Conservation (phyloP, 1,284 basidiomycete genomes). For the Mycosarcoma maydis region DNA sequence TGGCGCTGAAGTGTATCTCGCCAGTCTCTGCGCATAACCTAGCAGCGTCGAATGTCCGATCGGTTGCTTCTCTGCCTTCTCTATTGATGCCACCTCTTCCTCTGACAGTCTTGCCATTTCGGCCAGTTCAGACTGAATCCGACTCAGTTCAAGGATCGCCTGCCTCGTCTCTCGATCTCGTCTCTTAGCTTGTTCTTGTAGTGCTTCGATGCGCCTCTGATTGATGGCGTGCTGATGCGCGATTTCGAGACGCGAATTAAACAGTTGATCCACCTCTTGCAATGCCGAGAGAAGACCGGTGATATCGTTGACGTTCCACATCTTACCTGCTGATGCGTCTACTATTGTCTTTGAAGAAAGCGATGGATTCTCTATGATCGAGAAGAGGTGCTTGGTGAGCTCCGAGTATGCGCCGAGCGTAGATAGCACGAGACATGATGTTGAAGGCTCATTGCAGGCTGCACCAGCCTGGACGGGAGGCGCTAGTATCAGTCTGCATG, state of each 20-base stretch:
- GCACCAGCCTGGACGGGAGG: constrained; percentile 1
- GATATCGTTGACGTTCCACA: constrained; percentile 19
- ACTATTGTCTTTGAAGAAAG: constrained; percentile 1
- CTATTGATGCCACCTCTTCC: constrained; percentile 31
- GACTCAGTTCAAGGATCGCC: constrained; percentile 36
- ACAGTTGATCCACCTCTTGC: constrained; percentile 22
- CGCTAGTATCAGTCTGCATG: constrained; percentile 7
- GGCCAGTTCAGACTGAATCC: constrained; percentile 42
- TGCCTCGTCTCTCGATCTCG: constrained; percentile 34
- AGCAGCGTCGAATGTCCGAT: constrained; percentile 34
- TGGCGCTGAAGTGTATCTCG: constrained; percentile 54
- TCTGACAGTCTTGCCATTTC: constrained; percentile 33
- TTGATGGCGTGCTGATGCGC: constrained; percentile 46
- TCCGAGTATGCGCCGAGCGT: constrained; percentile 40
- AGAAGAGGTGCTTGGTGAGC: constrained; percentile 40
- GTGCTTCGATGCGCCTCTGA: constrained; percentile 28
- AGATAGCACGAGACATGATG: constrained; percentile 28
- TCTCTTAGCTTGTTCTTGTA: constrained; percentile 26
- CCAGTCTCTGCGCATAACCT: constrained; percentile 50
- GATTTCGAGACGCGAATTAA: constrained; percentile 21
- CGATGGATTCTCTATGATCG: constrained; percentile 33
- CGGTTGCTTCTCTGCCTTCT: constrained; percentile 39
- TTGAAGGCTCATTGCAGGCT: constrained; percentile 18
- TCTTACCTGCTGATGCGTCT: constrained; percentile 15
- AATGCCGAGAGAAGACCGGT: constrained; percentile 20